Percentiles rank a stretch among this genome's conserved stretches.
Evolutionary conservation across 2,329 filamentous ascomycete species (phyloP).

Genomic region (Stemphylium lycopersici): DNA sequence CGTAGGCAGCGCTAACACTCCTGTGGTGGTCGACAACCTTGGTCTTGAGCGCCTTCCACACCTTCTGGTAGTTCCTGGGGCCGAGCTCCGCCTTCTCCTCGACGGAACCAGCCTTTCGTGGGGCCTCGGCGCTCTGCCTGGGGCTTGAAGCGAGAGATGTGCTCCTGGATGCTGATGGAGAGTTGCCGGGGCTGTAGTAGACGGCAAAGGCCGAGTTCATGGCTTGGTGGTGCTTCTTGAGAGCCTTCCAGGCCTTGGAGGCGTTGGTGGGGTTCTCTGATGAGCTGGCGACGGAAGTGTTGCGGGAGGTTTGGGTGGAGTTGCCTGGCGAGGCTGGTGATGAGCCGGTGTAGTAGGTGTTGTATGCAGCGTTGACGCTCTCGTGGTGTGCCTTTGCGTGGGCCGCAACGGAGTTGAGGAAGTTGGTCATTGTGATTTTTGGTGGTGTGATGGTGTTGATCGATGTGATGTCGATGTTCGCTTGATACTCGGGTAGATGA

Average conservation of each 20-base stretch:
- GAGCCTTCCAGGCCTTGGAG: slow-evolving; percentile 34
- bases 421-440: slow-evolving; percentile 28
- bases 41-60: slow-evolving; percentile 35
- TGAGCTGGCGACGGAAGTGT: slow-evolving; percentile 23
- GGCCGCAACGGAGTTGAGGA: slow-evolving; percentile 31
- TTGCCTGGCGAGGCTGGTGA: slow-evolving; percentile 12
- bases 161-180: slow-evolving; percentile 17
- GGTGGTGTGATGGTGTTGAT: slow-evolving; percentile 8
- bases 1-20: slow-evolving; percentile 34
- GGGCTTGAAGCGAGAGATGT: slow-evolving; percentile 16
- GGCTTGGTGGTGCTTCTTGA: slow-evolving; percentile 40
- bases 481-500: neutral
- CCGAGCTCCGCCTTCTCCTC: slow-evolving; percentile 7
- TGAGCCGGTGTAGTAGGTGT: slow-evolving; percentile 29
- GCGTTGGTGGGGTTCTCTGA: slow-evolving; percentile 24
- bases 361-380: slow-evolving; percentile 36
- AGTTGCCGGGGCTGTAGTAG: slow-evolving; percentile 31
- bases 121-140: slow-evolving; percentile 22
- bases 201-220: slow-evolving; percentile 38
- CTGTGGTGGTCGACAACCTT: slow-evolving; percentile 40
- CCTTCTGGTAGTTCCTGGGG: slow-evolving; percentile 31
- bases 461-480: neutral
- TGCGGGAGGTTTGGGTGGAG: slow-evolving; percentile 22
- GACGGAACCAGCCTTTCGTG: neutral
- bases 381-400: slow-evolving; percentile 42